phyloP scores from a whole-genome alignment of 345 rosid species.

The Litchi chinensis region DNA sequence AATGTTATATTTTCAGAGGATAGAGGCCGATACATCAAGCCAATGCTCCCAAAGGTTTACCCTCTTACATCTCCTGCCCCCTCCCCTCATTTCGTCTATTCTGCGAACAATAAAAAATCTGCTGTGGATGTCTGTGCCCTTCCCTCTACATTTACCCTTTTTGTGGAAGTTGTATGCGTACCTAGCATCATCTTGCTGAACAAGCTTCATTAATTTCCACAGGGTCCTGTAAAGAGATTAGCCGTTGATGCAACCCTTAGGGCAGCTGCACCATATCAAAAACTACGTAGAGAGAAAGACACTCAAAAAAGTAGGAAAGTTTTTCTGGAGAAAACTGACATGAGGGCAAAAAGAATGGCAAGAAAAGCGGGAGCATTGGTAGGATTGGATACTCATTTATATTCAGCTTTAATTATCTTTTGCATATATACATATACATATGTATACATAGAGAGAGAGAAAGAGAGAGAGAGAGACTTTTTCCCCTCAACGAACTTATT shows the following conservation, averaged over 20 bases:
- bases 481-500: too few relatives aligned
- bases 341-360: conserved; percentile 99
- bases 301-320: conserved; percentile 71
- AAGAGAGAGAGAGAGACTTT: not conserved
- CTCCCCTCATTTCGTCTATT: conserved; percentile 12
- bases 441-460: too few relatives aligned
- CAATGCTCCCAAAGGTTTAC: conserved; percentile 96
- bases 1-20: conserved; percentile 96
- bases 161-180: not conserved
- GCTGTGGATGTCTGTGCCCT: not conserved
- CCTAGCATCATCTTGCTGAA: conserved; percentile 18
- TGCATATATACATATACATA: too few relatives aligned
- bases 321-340: conserved; percentile 92
- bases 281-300: conserved; percentile 83
- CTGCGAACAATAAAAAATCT: not conserved
- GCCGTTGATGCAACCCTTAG: conserved; percentile 99
- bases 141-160: not conserved
- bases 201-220: conserved; percentile 21
- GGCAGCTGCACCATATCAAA: conserved; percentile 98
- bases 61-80: not conserved
- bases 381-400: conserved; percentile 30
- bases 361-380: conserved; percentile 99
- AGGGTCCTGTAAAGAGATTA: conserved; percentile 95
- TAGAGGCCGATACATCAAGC: conserved; percentile 94
- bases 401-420: not conserved